Percentiles rank a stretch among this genome's conserved stretches.
Evolutionary conservation across 2,329 filamentous ascomycete genomes (phyloP).

Genomic region (Sporothrix schenckii): DNA sequence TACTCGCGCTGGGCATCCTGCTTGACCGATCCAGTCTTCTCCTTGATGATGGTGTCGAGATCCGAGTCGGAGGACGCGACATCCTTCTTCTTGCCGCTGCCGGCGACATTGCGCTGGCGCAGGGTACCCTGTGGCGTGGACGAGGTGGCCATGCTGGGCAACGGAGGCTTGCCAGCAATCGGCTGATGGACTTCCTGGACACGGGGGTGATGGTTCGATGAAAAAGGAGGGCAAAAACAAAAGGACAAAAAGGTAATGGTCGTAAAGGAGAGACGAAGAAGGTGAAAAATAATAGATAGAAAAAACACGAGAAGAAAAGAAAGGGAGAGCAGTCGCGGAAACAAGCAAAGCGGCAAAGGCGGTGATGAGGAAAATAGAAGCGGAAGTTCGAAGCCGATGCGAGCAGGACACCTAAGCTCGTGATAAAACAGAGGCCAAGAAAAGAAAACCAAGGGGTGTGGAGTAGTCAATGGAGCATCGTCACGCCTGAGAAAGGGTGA

Average conservation of each 20-base stretch:
- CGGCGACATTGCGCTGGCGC: slow-evolving; percentile 60
- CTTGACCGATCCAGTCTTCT: slow-evolving; percentile 44
- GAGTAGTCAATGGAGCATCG: slow-evolving; percentile 21
- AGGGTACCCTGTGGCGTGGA: slow-evolving; percentile 60
- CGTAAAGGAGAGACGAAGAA: slow-evolving; percentile 5
- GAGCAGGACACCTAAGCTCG: slow-evolving; percentile 15
- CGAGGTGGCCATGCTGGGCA: slow-evolving; percentile 51
- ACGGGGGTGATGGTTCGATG: background rate
- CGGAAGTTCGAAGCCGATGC: background rate
- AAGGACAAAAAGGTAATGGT: slow-evolving; percentile 2
- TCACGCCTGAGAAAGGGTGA: slow-evolving; percentile 6
- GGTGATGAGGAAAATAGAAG: slow-evolving; percentile 6
- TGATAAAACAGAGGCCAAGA: slow-evolving; percentile 18
- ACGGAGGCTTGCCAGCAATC: background rate
- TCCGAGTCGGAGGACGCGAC: slow-evolving; percentile 50
- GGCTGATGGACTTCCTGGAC: background rate
- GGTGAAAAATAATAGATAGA: background rate
- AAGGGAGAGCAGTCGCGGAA: background rate
- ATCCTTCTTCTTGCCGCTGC: slow-evolving; percentile 56
- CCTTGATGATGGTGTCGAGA: slow-evolving; percentile 55
- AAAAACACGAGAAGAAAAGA: slow-evolving; percentile 3
- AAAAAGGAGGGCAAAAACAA: background rate
- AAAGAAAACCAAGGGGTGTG: slow-evolving; percentile 16
- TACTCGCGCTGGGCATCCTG: slow-evolving; percentile 73
- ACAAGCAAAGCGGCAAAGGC: slow-evolving; percentile 15